A percentile compares a stretch with the other conserved stretches of the same genome.
Evolutionary conservation across 306 rosid species (phyloP).

Genomic region (Canavalia gladiata): DNA sequence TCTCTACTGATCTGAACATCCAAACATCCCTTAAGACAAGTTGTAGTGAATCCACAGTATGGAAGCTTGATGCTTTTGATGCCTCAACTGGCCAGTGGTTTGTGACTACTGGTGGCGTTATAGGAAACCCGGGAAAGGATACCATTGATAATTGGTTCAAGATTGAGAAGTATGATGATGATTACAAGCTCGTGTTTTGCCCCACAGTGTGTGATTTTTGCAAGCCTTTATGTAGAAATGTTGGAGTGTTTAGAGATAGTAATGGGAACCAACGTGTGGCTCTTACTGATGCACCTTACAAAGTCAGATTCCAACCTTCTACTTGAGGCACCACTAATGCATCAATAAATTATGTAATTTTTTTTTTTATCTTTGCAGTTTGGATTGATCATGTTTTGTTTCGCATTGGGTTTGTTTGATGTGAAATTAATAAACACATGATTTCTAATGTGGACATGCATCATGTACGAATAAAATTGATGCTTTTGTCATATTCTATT

Average conservation of each 20-base stretch:
- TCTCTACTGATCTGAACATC: conserved; percentile 64
- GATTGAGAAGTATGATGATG: conserved; percentile 65
- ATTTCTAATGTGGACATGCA: not conserved
- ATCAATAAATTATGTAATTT: not conserved
- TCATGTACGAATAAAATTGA: not conserved
- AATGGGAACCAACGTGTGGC: conserved; percentile 47
- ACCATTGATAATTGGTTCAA: conserved; percentile 67
- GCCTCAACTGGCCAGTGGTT: conserved; percentile 51
- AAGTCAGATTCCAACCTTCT: conserved; percentile 52
- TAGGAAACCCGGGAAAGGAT: conserved; percentile 60
- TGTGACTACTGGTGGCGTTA: conserved; percentile 60
- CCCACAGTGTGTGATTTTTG: conserved; percentile 67
- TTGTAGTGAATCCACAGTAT: conserved; percentile 54
- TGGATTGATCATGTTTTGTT: not conserved
- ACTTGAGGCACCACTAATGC: not conserved
- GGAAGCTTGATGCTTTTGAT: conserved; percentile 62
- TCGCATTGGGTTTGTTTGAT: not conserved
- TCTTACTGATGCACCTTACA: conserved; percentile 47
- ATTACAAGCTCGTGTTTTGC: conserved; percentile 67
- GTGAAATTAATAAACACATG: not conserved
- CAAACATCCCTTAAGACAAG: conserved; percentile 38
- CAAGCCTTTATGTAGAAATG: conserved; percentile 59
- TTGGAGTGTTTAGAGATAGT: conserved; percentile 54
- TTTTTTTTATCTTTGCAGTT: not conserved
- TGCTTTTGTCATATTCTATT: not conserved